These are phyloP conservation scores for Coffea eugenioides DNA, from an alignment of 257 asterid genomes.

Conservation along the genomic window DNA sequence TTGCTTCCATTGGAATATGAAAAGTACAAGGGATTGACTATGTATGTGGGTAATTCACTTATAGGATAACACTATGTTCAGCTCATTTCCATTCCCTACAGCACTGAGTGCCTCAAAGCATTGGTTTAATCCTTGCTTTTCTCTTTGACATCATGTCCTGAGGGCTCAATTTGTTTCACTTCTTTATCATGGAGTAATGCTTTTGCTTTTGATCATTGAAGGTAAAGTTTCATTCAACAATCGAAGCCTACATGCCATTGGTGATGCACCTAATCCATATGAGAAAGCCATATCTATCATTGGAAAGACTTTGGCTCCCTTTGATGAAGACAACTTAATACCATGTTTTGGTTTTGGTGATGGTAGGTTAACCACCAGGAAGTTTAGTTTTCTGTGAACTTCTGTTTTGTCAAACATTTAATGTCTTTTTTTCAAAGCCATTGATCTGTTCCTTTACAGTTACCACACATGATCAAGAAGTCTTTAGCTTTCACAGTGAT, in stretches of 20 bases:
- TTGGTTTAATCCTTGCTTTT: background rate
- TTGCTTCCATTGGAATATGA: background rate
- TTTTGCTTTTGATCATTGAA: conserved; percentile 35
- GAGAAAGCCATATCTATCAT: conserved; percentile 78
- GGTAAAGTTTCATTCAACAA: conserved; percentile 69
- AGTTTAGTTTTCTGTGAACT: background rate
- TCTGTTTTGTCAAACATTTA: conserved; percentile 15
- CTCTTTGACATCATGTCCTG: background rate
- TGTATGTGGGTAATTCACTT: background rate
- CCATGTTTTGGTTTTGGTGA: conserved; percentile 95
- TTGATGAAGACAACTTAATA: conserved; percentile 80
- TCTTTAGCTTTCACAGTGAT: conserved; percentile 77
- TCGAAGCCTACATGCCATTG: conserved; percentile 66
- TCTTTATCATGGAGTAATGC: conserved; percentile 25
- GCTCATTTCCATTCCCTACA: background rate
- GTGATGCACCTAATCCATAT: conserved; percentile 64
- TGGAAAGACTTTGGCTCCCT: conserved; percentile 82
- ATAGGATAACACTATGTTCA: background rate
- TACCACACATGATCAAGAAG: conserved; percentile 68
- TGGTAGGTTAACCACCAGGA: conserved; percentile 41
- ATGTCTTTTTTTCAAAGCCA: background rate
- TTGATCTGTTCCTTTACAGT: conserved; percentile 30
- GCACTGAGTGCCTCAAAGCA: background rate
- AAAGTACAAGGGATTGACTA: background rate
- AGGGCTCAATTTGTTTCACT: background rate